Base-by-base conservation (phyloP, 345 rosid species). In the Eucalyptus microcorys region DNA sequence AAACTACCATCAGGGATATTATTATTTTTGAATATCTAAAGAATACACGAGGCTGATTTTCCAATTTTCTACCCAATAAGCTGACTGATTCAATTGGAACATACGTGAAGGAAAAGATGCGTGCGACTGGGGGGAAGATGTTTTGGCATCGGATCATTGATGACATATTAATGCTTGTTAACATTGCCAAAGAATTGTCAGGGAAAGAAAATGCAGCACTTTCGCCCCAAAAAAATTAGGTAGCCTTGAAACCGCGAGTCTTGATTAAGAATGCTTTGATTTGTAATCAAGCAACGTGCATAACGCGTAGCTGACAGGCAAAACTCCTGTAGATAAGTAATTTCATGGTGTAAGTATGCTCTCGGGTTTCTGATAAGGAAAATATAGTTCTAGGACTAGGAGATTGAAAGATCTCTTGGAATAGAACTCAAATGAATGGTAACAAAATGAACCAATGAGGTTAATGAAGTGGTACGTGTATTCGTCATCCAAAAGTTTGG, bases 271-370 rank as follows among this genome's bases (percentile, higher is more conserved):
- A 37, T 10, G 27, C 27, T 37, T 21, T 76, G 45, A 76, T 19
- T 76, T 76, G 47, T 21, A 37, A 40, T 76, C 83, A 6, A 40
- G 42, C 83, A 3, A 19, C 12, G 1, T 34, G 43, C 43, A 17
- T 37, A 21, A 2, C 14, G 2, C 1, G 45, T 10, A 37, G 14
- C 26, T 24, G 3, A 10, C 2, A 0, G 47, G 0, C 8, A 71
- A 37, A 71, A 37, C 14, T 37, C 83, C 27, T 14, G 5, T 71
- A 10, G 27, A 37, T 37, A 10, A 71, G 81, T 71, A 71, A 37
- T 37, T 71, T 37, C 7, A 0, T 37, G 7, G 8, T 3, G 0
- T 19, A 10, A 37, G 8, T 37, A 12, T 9, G 11, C 4, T 71
- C 4, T 19, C 5, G 7, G 7, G 42, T 37, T 71, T 71, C 5